Percentiles rank a stretch among this genome's conserved stretches.
phyloP scores from a whole-genome alignment of 768 basidiomycete species.

The Boletus tomentosulus region DNA sequence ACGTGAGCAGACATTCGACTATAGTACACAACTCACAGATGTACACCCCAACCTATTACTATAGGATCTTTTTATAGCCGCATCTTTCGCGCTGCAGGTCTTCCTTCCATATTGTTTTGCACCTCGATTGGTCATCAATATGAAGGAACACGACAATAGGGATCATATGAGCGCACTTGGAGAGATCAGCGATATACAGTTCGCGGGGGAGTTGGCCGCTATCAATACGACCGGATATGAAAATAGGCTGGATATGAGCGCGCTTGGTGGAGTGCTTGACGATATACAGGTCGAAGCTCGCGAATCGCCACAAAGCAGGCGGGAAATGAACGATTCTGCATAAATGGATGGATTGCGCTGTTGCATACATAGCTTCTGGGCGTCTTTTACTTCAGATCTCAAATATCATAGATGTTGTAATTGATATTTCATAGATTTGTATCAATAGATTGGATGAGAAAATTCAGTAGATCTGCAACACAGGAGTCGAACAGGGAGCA shows the following conservation, averaged over 20 bases:
- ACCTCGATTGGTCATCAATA: slow-evolving; percentile 17
- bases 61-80: slow-evolving; percentile 8
- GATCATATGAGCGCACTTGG: slow-evolving; percentile 5
- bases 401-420: too few species aligned
- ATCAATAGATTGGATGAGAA: too few species aligned
- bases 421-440: too few species aligned
- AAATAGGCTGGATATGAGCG: background rate
- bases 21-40: background rate
- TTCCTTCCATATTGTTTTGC: slow-evolving; percentile 17
- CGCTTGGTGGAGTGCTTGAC: background rate
- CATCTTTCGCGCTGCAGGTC: slow-evolving; percentile 12
- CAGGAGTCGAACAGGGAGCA: too few species aligned
- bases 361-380: too few species aligned
- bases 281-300: background rate
- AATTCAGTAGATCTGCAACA: too few species aligned
- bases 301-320: background rate
- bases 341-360: too few species aligned
- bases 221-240: background rate
- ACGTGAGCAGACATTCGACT: slow-evolving; percentile 1
- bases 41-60: background rate
- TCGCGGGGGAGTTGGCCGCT: background rate
- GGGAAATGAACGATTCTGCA: too few species aligned
- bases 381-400: too few species aligned
- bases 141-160: slow-evolving; percentile 8
- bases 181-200: background rate